Conservation (phyloP, 306 rosid genomes). For the Pyrus communis region DNA sequence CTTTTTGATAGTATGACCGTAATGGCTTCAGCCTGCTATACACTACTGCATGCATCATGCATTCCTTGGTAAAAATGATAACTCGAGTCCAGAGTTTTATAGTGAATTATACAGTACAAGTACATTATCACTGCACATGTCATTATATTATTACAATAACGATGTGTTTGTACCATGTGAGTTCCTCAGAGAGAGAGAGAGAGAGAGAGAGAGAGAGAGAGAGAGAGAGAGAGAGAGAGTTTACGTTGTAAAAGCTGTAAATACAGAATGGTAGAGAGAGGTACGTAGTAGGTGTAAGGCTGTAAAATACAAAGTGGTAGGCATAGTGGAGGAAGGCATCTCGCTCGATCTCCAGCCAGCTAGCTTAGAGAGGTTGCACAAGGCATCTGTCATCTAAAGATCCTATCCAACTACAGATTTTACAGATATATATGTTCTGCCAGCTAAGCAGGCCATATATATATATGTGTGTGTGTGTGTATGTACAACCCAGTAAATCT, state of each 20-base stretch:
- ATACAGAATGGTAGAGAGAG: neutral
- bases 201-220: no score
- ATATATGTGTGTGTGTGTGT: neutral
- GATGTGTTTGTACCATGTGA: neutral
- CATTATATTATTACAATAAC: neutral
- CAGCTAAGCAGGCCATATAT: neutral
- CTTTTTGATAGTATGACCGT: neutral
- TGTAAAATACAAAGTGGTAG: conserved; percentile 41
- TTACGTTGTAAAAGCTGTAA: neutral
- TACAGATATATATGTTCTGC: neutral
- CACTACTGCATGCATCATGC: neutral
- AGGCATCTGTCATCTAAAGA: conserved; percentile 30
- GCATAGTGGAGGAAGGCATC: conserved; percentile 52
- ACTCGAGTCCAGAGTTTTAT: neutral
- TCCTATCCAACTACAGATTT: conserved; percentile 30
- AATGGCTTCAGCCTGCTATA: neutral
- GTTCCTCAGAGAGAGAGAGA: neutral
- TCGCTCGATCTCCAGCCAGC: conserved; percentile 19
- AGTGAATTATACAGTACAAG: neutral
- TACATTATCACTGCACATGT: no score
- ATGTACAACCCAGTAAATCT: neutral
- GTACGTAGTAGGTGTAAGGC: conserved; percentile 33
- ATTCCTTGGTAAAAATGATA: neutral
- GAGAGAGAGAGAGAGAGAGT: no score
- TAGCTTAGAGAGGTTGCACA: conserved; percentile 17